phyloP scores from a whole-genome alignment of 1,284 basidiomycete genomes.

The Inonotus hispidus region DNA sequence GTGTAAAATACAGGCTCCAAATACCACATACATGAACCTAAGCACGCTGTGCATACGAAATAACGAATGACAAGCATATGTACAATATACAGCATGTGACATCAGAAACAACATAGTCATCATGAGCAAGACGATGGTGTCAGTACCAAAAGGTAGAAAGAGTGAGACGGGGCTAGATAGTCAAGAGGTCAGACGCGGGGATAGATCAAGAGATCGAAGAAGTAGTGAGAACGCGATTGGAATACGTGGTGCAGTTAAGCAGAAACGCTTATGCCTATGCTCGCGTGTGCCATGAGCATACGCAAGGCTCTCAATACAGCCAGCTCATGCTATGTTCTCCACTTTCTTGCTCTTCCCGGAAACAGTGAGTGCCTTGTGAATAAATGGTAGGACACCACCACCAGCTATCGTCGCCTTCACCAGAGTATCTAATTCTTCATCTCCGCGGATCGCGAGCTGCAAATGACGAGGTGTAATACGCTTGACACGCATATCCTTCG shows the following conservation, averaged over 20 bases:
- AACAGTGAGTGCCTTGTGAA: conserved; percentile 69
- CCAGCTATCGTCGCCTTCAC: conserved; percentile 57
- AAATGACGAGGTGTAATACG: conserved; percentile 94
- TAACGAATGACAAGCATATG: too few relatives aligned
- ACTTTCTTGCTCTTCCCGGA: conserved; percentile 8
- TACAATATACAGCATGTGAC: too few relatives aligned
- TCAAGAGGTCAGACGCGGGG: too few relatives aligned
- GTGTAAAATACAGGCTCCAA: background rate
- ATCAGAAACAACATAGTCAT: too few relatives aligned
- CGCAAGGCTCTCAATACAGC: background rate
- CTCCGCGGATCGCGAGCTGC: conserved; percentile 92
- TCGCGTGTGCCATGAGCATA: background rate
- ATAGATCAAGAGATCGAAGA: too few relatives aligned
- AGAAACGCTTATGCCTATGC: too few relatives aligned
- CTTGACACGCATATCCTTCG: conserved; percentile 93
- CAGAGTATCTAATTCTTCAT: conserved; percentile 85
- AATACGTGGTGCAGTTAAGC: too few relatives aligned
- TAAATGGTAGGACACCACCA: conserved; percentile 93
- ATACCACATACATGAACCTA: background rate
- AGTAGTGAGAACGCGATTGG: too few relatives aligned
- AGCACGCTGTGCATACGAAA: background rate
- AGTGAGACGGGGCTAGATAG: too few relatives aligned
- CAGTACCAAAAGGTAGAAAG: too few relatives aligned
- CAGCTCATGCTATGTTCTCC: background rate
- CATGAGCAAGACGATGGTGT: too few relatives aligned